Evolutionary conservation across 129 eudicot genomes (phyloP), one percentile per base, ranked within the genome.

Genomic region (Glebionis coronaria): DNA sequence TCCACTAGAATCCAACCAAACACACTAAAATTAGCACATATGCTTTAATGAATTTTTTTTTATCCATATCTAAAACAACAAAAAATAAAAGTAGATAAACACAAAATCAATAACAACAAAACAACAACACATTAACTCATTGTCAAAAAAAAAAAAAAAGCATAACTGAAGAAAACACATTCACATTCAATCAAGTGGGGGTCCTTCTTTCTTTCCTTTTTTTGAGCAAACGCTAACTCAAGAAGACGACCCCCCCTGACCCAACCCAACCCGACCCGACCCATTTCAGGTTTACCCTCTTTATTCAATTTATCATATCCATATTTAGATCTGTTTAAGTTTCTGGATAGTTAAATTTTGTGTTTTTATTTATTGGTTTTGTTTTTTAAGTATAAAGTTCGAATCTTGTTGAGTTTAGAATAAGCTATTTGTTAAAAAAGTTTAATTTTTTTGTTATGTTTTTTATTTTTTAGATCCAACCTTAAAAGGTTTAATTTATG

Each of bases 271-370:
- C 63, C 63, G 27, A 12, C 29, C 62, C 44, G 6, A 10, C 12
- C 57, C 63, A 35, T 7, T 9, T 27, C 63, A 31, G 40, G 40
- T 68, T 40, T 29, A 44, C 69, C n/a, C 56, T 16, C 52, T 67
- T 9, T 70, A 56, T 63, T 75, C 25, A 31, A 58, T 67, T 13
- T 0, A 23, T 23, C 31, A 46, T 44, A 3, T 23, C 15, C 29
- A 65, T 63, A 40, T 71, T 14, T 73, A 70, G 84, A 87, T 79
- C 84, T 73, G 89, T 77, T 42, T 12, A 53, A 60, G 19, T 54
- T 52, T 62, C 13, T 15, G 23, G 6, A 29, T 29, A 29, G 38
- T 29, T 29, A 29, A 29, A 29, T 29, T 29, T 29, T 29, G 38
- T 29, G 38, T 29, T 35, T 35, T 6, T 35, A 70, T 53, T 71